Base-by-base conservation (phyloP, 1,139 yeast species). In the Pichia sp. region DNA sequence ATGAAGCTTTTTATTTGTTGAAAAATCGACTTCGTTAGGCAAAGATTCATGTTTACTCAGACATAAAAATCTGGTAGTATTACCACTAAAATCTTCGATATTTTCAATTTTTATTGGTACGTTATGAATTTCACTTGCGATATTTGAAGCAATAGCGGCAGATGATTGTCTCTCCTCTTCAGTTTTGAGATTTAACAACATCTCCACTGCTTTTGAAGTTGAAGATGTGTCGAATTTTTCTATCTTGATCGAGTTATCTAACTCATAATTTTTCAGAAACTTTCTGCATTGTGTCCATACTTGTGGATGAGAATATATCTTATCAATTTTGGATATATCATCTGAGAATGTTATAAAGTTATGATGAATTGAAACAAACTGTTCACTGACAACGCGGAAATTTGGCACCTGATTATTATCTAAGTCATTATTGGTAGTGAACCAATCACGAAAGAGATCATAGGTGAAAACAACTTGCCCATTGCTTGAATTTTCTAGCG, bases 401-500 rank as follows among this genome's bases (percentile, higher is more conserved):
- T 58, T 55, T 1, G 62, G 57, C 10, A 31, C 33, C 8, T 8
- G 8, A 11, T 31, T 8, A 8, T 31, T 31, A 11, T 8, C 33
- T 4, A 48, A 4, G 3, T 16, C 27, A 9, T 10, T 23, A 47
- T 35, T 59, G 27, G 44, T 47, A 16, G 58, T 50, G 61, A 71
- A 74, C 79, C 83, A 73, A 58, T 85, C 90, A 50, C 95, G 68
- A 34, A 90, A 68, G 23, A 87, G 67, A 60, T 88, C 96, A 59
- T 85, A 81, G 0, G 96, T 86, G 60, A 81, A 78, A 1, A 82
- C 83, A 4, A 92, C 98, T 54, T 85, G 92, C 0, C 98, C 98
- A 61, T 92, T 92, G 7, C 97, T 85, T 4, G 97, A 87, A 64
- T 92, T 92, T 58, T 90, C 97, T 55, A 86, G 77, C 1, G 98